These are phyloP conservation scores for Rhododendron simsii DNA, from an alignment of 148 eudicot genomes.

Conservation along the genomic window DNA sequence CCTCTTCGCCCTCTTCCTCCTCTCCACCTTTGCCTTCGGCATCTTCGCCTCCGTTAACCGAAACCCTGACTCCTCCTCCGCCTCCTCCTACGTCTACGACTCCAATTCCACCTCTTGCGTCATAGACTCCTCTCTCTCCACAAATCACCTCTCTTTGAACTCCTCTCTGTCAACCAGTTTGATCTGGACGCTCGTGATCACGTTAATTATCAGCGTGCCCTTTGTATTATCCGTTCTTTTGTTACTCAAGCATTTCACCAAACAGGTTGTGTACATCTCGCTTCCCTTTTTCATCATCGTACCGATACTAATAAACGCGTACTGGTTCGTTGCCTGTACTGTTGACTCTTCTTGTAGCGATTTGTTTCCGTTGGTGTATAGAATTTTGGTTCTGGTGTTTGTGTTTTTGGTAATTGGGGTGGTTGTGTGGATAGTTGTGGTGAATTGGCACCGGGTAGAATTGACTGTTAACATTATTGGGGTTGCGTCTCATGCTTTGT, in stretches of 20 bases:
- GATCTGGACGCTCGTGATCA: slow-evolving; percentile 75
- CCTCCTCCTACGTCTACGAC: slow-evolving; percentile 51
- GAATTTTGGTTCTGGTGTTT: slow-evolving; percentile 61
- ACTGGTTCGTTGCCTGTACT: slow-evolving; percentile 90
- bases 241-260: slow-evolving; percentile 74
- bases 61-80: slow-evolving; percentile 58
- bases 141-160: neutral
- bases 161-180: slow-evolving; percentile 42
- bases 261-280: slow-evolving; percentile 72
- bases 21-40: slow-evolving; percentile 74
- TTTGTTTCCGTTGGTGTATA: slow-evolving; percentile 65
- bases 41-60: slow-evolving; percentile 60
- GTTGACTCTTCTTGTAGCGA: slow-evolving; percentile 55
- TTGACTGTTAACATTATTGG: slow-evolving; percentile 70
- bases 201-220: slow-evolving; percentile 69
- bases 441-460: slow-evolving; percentile 83
- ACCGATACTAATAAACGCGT: slow-evolving; percentile 64
- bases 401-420: slow-evolving; percentile 69
- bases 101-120: slow-evolving; percentile 49
- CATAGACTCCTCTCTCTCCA: neutral
- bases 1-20: slow-evolving; percentile 47
- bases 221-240: slow-evolving; percentile 52
- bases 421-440: slow-evolving; percentile 80
- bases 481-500: slow-evolving; percentile 73
- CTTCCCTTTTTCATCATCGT: slow-evolving; percentile 66